Evolutionary conservation across 345 rosid species (phyloP).

Genomic region (Salix caprea): DNA sequence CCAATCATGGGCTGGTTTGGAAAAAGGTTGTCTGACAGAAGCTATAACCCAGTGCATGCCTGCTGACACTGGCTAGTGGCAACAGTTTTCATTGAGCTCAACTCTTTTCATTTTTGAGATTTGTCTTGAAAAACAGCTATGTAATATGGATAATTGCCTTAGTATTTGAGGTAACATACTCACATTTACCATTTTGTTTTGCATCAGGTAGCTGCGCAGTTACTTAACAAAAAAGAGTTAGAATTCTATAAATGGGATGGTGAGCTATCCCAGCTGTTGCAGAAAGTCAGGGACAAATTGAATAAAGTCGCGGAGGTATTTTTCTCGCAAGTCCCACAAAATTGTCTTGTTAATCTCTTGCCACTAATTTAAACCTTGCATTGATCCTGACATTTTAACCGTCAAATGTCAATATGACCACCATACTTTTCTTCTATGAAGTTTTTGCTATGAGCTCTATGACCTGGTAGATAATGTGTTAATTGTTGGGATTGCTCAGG

Average conservation of each 20-base stretch:
- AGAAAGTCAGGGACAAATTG: slow-evolving; percentile 78
- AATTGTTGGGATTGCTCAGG: slow-evolving; percentile 31
- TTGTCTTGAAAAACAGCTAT: not conserved
- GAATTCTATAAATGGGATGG: slow-evolving; percentile 94
- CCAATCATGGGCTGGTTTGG: not conserved
- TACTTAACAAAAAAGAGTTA: slow-evolving; percentile 60
- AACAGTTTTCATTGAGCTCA: not conserved
- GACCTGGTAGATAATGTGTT: not conserved
- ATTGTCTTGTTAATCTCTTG: not conserved
- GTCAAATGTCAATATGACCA: not conserved
- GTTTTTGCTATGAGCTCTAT: not conserved
- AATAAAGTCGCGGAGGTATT: slow-evolving; percentile 67
- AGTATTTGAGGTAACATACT: not conserved
- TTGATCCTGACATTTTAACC: not conserved
- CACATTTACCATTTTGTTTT: not conserved
- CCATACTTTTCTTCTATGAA: not conserved
- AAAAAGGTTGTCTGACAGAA: not conserved
- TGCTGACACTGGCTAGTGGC: not conserved
- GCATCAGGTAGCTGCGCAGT: slow-evolving; percentile 60
- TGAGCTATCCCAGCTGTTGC: slow-evolving; percentile 64
- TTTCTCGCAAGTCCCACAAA: not conserved
- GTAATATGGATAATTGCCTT: not conserved
- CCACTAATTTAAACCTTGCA: not conserved
- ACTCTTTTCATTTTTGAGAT: not conserved
- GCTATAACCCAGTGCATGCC: not conserved